Evolutionary conservation across 306 rosid species (phyloP).

Genomic region (Abrus precatorius): DNA sequence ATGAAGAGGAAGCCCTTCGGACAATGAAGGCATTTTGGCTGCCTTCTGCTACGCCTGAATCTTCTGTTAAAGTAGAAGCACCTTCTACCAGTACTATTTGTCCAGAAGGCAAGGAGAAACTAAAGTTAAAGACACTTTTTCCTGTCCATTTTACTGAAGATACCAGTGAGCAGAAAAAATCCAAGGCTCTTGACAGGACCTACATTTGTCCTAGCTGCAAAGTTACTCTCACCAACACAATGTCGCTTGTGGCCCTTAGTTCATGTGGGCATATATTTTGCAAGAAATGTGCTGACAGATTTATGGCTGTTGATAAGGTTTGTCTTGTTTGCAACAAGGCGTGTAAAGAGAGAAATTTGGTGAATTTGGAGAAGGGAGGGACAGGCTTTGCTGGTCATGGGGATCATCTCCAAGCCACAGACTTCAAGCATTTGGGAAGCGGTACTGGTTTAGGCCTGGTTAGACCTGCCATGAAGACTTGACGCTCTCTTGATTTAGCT

Average conservation of each 20-base stretch:
- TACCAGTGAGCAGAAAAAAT: constrained; percentile 50
- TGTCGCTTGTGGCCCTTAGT: constrained; percentile 82
- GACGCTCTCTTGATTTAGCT: constrained; percentile 19
- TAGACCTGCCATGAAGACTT: constrained; percentile 89
- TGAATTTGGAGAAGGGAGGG: constrained; percentile 88
- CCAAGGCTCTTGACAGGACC: constrained; percentile 63
- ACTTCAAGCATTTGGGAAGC: constrained; percentile 97
- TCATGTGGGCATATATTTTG: no score
- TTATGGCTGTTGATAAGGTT: constrained; percentile 87
- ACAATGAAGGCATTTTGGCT: constrained; percentile 99
- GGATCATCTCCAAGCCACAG: constrained; percentile 89
- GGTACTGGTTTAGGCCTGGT: constrained; percentile 95
- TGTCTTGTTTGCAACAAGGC: constrained; percentile 89
- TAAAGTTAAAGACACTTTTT: constrained; percentile 88
- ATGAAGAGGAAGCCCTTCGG: constrained; percentile 96
- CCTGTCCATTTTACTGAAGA: constrained; percentile 75
- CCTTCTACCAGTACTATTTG: constrained; percentile 80
- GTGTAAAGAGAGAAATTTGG: constrained; percentile 84
- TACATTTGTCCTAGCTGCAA: constrained; percentile 95
- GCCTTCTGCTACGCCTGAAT: constrained; percentile 94
- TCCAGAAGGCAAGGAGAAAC: constrained; percentile 92
- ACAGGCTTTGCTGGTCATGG: constrained; percentile 92
- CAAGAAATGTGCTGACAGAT: constrained; percentile 85
- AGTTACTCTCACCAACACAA: constrained; percentile 74
- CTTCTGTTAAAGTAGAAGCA: constrained; percentile 79